phyloP scores from a whole-genome alignment of 1,284 basidiomycete genomes.

The Crepidotus sp. region DNA sequence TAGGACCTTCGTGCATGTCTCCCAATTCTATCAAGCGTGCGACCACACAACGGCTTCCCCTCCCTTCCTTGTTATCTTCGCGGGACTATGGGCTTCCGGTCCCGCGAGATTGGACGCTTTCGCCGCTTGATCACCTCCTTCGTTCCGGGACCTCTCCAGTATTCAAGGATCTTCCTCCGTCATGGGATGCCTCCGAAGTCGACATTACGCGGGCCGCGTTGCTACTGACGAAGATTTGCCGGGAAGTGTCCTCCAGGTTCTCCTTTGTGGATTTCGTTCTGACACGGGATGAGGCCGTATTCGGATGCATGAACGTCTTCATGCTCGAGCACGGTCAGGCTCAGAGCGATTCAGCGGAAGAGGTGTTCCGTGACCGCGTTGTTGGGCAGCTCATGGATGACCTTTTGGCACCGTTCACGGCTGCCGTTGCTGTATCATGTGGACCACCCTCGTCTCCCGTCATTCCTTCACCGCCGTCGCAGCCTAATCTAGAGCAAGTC shows the following conservation, averaged over 20 bases:
- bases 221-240: conserved; percentile 40
- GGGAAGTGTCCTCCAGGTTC: conserved; percentile 35
- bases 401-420: conserved; percentile 49
- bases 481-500: conserved; percentile 47
- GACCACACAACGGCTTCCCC: conserved; percentile 48
- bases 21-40: conserved; percentile 44
- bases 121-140: conserved; percentile 74
- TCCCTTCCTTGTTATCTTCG: conserved; percentile 23
- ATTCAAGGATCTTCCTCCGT: conserved; percentile 57
- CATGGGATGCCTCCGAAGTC: conserved; percentile 77
- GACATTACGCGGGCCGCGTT: conserved; percentile 69
- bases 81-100: conserved; percentile 53
- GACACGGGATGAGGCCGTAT: conserved; percentile 49
- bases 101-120: conserved; percentile 61
- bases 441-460: conserved; percentile 12
- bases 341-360: conserved; percentile 44
- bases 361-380: conserved; percentile 61
- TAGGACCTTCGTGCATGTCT: conserved; percentile 41
- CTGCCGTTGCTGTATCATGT: conserved; percentile 21
- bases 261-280: conserved; percentile 35
- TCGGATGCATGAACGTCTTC: conserved; percentile 87
- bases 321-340: conserved; percentile 82
- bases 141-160: conserved; percentile 70
- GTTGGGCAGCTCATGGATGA: conserved; percentile 54
- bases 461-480: conserved; percentile 16